Percentiles rank a stretch among this genome's conserved stretches.
These are phyloP conservation scores for Cytospora piceicola DNA, from an alignment of 2,329 filamentous ascomycete species.

Conservation along the genomic window DNA sequence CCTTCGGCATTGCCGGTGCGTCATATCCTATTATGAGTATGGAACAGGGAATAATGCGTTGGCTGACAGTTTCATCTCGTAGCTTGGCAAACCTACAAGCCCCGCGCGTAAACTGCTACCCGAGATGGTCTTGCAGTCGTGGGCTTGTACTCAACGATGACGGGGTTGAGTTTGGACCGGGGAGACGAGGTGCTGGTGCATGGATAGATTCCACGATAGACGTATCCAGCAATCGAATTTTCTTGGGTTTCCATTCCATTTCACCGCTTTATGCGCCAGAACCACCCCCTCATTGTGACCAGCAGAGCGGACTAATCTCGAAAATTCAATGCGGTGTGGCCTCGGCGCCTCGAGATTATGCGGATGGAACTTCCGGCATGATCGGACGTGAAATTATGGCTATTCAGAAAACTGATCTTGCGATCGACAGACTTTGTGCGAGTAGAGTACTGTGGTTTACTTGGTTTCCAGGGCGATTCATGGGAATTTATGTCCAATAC, in stretches of 20 bases:
- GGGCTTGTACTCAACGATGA: conserved; percentile 19
- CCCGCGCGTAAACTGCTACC: conserved; percentile 43
- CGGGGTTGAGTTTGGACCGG: conserved; percentile 28
- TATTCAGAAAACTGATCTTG: neutral
- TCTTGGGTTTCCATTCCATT: neutral
- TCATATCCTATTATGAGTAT: conserved; percentile 40
- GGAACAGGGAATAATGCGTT: neutral
- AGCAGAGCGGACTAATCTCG: neutral
- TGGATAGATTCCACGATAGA: conserved; percentile 33
- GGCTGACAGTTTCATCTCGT: conserved; percentile 32
- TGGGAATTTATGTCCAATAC: too few relatives aligned
- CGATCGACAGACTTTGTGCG: neutral
- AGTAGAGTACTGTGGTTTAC: neutral
- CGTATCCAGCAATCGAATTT: conserved; percentile 30
- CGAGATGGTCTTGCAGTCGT: conserved; percentile 3
- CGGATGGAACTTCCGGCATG: too few relatives aligned
- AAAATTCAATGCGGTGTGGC: neutral
- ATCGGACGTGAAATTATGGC: too few relatives aligned
- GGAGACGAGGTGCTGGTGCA: conserved; percentile 14
- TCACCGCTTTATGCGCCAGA: neutral
- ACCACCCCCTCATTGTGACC: neutral
- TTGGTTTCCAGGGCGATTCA: too few relatives aligned
- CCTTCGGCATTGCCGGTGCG: conserved; percentile 67
- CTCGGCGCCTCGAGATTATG: neutral
- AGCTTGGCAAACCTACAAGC: conserved; percentile 58